Evolutionary conservation across 2,329 filamentous ascomycete genomes (phyloP), one percentile per base, ranked within the genome.

Genomic region (Pseudogymnoascus sp.): DNA sequence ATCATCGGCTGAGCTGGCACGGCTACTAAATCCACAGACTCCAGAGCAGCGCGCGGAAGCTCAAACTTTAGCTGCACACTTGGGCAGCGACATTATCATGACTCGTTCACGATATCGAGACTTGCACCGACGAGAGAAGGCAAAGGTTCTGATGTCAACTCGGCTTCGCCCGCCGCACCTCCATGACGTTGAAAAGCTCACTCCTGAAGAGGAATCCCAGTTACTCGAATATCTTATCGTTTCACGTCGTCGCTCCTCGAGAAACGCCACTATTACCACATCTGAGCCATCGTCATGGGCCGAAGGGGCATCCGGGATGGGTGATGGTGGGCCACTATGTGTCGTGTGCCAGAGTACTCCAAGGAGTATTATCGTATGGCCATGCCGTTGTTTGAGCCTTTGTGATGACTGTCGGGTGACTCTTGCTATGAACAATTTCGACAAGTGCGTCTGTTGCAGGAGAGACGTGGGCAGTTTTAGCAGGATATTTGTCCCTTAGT

Each of bases 371-470:
- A 89, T 99, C 62, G 89, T 96, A 1, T 98, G 95, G 95, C 95
- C 95, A 0, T 99, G 95, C 74, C 89, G 95, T 2, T 99, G 95
- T 73, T 81, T 99, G 64, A 93, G 91, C 68, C 82, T 98, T 11
- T 98, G 95, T 73, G 95, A 99, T 74, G 95, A 98, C 68, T 98
- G 95, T 73, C 83, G 95, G 33, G 90, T 98, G 37, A 93, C 91
- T 46, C 81, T 98, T 66, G 95, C 95, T 3, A 93, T 96, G 86
- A 96, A 97, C 74, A 98, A 98, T 74, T 98, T 96, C 74, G 91
- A 93, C 67, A 96, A 91, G 72, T 99, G 95, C 73, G 93, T 98
- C 40, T 98, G 93, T 71, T 98, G 95, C 75, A 84, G 95, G 60
- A 85, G 91, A 63, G 89, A 95, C 70, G 91, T 98, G 31, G 85